phyloP scores from a whole-genome alignment of 73 alveolate species.

The Paraurostyla sp. region DNA sequence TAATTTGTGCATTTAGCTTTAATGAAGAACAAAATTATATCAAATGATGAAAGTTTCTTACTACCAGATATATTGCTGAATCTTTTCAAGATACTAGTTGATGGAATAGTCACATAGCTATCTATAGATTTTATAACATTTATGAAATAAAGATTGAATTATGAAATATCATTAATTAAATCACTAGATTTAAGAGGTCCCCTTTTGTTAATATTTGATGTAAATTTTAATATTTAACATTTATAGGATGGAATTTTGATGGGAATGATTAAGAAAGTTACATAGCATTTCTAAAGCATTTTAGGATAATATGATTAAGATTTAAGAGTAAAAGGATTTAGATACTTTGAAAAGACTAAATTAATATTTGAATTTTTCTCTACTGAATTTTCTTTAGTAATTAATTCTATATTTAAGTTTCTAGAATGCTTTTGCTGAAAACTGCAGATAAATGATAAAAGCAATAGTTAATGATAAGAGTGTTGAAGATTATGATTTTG shows the following conservation, averaged over 20 bases:
- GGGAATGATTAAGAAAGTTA: slow-evolving; percentile 26
- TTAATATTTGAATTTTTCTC: slow-evolving; percentile 17
- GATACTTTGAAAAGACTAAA: slow-evolving; percentile 3
- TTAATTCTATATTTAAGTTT: background rate
- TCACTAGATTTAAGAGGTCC: background rate
- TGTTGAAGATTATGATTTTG: slow-evolving; percentile 31
- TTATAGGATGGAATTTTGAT: background rate
- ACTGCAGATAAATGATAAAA: background rate
- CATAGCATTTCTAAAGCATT: background rate
- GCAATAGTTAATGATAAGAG: background rate
- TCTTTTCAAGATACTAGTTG: slow-evolving; percentile 17
- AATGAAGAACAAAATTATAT: background rate
- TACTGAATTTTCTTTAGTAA: slow-evolving; percentile 1
- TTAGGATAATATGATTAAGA: background rate
- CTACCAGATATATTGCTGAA: slow-evolving; percentile 40
- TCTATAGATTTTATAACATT: background rate
- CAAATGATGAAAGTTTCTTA: background rate
- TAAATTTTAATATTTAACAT: background rate
- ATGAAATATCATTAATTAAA: slow-evolving; percentile 17
- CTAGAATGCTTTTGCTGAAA: slow-evolving; percentile 26
- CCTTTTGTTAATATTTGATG: slow-evolving; percentile 15
- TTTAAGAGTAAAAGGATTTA: slow-evolving; percentile 15
- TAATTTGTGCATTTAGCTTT: background rate
- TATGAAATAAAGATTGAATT: slow-evolving; percentile 5
- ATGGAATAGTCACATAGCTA: slow-evolving; percentile 1